Evolutionary conservation across 345 rosid species (phyloP), one percentile per base, ranked within the genome.

Genomic region (Clarkia xantiana): DNA sequence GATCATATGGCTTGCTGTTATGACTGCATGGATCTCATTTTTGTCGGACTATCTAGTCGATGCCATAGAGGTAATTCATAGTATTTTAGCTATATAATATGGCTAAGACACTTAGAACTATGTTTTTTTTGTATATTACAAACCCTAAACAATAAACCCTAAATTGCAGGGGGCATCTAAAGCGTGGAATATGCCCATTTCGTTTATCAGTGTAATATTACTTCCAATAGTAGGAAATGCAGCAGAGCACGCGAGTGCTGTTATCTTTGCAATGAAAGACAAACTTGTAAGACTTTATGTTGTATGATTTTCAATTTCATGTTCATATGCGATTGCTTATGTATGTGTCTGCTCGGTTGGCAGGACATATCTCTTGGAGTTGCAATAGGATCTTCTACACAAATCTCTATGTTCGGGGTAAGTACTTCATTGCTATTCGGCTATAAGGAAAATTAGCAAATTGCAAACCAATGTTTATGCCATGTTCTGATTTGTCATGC

Each of bases 191-290:
- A 71, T 90, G 38, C 91, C 95, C 15, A 66, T 90, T 58, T 56
- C 96, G 8, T 90, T 90, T 69, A 90, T 86, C 53, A 83, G 97
- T 58, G 94, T 90, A 41, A 86, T 86, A 64, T 66, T 90, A 72
- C 97, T 90, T 57, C 97, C 97, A 40, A 86, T 89, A 53, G 95
- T 90, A 41, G 97, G 97, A 45, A 90, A 90, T 59, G 97, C 97
- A 14, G 96, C 96, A 0, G 97, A 90, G 73, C 97, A 86, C 62
- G 84, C 96, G 15, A 80, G 97, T 54, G 93, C 97, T 13, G 77
- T 90, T 44, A 86, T 86, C 88, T 86, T 90, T 56, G 97, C 96
- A 38, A 83, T 86, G 94, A 86, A 90, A 71, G 89, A 86, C 67
- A 90, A 90, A 71, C 89, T 90, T 58, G 97, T 90, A 78, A 47